These are phyloP conservation scores for Tolypocladium guangdongense DNA, from an alignment of 2,329 filamentous ascomycete species.

Conservation along the genomic window DNA sequence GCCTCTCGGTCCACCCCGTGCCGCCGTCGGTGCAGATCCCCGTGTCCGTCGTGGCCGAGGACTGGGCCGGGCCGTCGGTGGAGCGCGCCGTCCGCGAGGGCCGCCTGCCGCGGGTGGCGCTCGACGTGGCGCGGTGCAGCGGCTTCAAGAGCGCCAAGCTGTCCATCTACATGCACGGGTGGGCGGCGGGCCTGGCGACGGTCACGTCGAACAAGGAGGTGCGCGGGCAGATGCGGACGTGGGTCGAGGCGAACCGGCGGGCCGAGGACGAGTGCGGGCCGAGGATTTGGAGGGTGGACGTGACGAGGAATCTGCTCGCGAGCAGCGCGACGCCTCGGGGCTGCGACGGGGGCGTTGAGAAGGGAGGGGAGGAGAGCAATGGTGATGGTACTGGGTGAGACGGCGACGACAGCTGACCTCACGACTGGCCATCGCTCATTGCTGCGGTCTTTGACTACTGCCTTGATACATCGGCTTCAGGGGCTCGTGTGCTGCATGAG, in stretches of 20 bases:
- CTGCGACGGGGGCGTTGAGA: neutral
- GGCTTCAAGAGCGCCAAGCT: conserved; percentile 25
- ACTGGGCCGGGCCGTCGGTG: conserved; percentile 17
- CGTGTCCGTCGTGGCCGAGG: conserved; percentile 16
- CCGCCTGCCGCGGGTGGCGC: conserved; percentile 20
- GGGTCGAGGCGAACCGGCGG: conserved; percentile 19
- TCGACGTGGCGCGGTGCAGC: conserved; percentile 20
- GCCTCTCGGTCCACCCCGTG: conserved; percentile 20
- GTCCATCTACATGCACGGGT: conserved; percentile 28
- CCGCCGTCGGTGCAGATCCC: conserved; percentile 23
- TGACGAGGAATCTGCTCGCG: conserved; percentile 24
- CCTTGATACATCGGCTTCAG: neutral
- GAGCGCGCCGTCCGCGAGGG: conserved; percentile 12
- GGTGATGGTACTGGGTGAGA: neutral
- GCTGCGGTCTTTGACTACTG: neutral
- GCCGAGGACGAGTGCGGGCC: conserved; percentile 19
- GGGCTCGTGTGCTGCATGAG: no score
- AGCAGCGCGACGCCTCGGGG: conserved; percentile 17
- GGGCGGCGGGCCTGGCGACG: conserved; percentile 21
- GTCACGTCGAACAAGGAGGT: conserved; percentile 31
- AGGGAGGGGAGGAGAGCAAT: neutral
- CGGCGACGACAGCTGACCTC: neutral
- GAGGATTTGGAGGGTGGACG: conserved; percentile 20
- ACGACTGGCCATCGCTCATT: no score
- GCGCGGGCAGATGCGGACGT: conserved; percentile 21